phyloP scores from a whole-genome alignment of 2,329 filamentous ascomycete genomes.

The Stachybotrys elegans region DNA sequence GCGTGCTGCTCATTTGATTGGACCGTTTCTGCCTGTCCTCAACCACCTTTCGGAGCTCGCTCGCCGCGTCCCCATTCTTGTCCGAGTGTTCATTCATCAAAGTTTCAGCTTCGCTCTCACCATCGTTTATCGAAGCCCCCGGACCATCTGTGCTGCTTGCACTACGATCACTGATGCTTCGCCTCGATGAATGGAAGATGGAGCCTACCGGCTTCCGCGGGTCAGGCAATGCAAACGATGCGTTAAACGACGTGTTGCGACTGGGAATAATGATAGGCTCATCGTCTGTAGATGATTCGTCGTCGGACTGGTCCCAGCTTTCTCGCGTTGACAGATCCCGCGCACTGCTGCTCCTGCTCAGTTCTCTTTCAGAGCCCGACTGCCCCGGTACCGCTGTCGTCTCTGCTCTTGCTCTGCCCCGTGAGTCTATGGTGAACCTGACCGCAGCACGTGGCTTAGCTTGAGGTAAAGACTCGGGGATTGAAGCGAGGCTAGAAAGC shows the following conservation, averaged over 20 bases:
- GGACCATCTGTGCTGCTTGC: conserved; percentile 32
- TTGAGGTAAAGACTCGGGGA: conserved; percentile 45
- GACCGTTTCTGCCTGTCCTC: conserved; percentile 43
- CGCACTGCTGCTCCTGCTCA: conserved; percentile 20
- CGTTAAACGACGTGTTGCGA: conserved; percentile 45
- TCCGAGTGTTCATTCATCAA: conserved; percentile 41
- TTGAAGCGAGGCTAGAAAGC: conserved; percentile 49
- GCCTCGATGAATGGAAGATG: conserved; percentile 41
- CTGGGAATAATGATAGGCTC: conserved; percentile 62
- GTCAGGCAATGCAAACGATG: conserved; percentile 53
- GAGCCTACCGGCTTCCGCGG: conserved; percentile 44
- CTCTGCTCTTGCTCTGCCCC: conserved; percentile 53
- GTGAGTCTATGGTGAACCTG: conserved; percentile 59
- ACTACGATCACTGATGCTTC: conserved; percentile 46
- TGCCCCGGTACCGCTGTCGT: conserved; percentile 35
- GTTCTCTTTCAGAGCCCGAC: conserved; percentile 3
- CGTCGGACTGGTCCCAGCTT: conserved; percentile 43
- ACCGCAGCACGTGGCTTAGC: conserved; percentile 49
- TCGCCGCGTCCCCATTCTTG: conserved; percentile 51
- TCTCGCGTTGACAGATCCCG: conserved; percentile 22
- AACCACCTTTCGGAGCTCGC: conserved; percentile 54
- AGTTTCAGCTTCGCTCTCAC: conserved; percentile 56
- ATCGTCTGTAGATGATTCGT: conserved; percentile 56
- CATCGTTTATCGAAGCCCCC: conserved; percentile 31
- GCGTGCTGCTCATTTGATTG: conserved; percentile 23